These are phyloP conservation scores for Pleurotus ostreatus DNA, from an alignment of 768 basidiomycete species.

Conservation along the genomic window DNA sequence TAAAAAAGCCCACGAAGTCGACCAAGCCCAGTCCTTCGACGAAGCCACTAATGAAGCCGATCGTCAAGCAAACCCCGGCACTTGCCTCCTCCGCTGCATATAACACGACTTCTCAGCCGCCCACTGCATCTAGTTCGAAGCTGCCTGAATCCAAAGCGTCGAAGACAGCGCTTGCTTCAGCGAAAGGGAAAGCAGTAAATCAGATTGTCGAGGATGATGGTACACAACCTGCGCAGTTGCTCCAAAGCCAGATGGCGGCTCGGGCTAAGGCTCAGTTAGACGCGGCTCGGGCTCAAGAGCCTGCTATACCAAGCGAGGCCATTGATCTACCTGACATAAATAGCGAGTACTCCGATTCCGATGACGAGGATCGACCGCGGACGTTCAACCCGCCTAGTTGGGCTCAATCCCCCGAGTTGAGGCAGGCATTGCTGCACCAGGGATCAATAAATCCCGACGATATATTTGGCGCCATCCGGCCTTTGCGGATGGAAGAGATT, in stretches of 20 bases:
- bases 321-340: constrained; percentile 95
- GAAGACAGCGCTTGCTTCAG: constrained; percentile 23
- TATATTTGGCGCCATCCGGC: constrained; percentile 86
- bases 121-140: constrained; percentile 24
- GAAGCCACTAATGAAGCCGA: constrained; percentile 45
- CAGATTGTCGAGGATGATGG: constrained; percentile 44
- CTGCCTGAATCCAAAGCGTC: constrained; percentile 20
- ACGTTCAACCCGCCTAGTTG: constrained; percentile 79
- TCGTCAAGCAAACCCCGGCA: constrained; percentile 32
- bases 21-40: constrained; percentile 11
- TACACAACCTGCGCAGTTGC: constrained; percentile 56
- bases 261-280: constrained; percentile 65
- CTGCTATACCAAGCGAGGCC: constrained; percentile 63
- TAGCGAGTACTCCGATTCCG: constrained; percentile 96
- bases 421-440: constrained; percentile 75
- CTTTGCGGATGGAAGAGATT: constrained; percentile 89
- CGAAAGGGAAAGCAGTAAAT: constrained; percentile 42
- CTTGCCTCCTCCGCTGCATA: constrained; percentile 34
- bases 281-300: constrained; percentile 45
- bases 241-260: constrained; percentile 70
- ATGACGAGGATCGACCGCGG: constrained; percentile 76
- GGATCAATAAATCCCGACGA: constrained; percentile 87
- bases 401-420: constrained; percentile 89
- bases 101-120: constrained; percentile 32
- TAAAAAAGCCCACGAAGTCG: constrained; percentile 44